These are phyloP conservation scores for Yamadazyma dushanensis DNA, from an alignment of 1,139 yeast species.

Conservation along the genomic window DNA sequence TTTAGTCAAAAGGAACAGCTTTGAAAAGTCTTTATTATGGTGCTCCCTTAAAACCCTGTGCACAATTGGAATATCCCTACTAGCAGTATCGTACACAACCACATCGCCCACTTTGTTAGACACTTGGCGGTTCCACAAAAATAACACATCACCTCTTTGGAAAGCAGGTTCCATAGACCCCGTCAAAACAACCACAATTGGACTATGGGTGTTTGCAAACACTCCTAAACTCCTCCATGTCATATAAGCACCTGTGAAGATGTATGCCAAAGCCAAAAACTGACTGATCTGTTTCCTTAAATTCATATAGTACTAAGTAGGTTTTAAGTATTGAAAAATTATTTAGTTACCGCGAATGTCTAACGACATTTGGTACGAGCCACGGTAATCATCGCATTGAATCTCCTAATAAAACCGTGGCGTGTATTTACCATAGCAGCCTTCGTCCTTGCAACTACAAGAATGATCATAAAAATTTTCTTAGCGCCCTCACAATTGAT, in stretches of 20 bases:
- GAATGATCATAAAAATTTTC: constrained; percentile 6
- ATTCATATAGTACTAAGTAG: constrained; percentile 29
- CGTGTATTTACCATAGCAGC: neutral
- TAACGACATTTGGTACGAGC: neutral
- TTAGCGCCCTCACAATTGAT: constrained; percentile 1
- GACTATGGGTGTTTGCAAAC: constrained; percentile 82
- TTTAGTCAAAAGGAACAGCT: constrained; percentile 82
- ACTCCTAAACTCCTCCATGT: constrained; percentile 85
- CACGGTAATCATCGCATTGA: neutral
- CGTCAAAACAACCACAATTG: constrained; percentile 92
- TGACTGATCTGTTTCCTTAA: constrained; percentile 52
- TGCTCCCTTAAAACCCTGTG: constrained; percentile 92
- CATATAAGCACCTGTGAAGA: constrained; percentile 86
- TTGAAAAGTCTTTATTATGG: constrained; percentile 37
- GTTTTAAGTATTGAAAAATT: neutral
- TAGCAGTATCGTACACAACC: constrained; percentile 88
- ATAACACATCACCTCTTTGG: constrained; percentile 93
- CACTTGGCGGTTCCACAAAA: constrained; percentile 82
- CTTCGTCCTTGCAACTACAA: constrained; percentile 4
- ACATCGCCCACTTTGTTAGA: constrained; percentile 84
- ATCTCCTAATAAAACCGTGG: neutral
- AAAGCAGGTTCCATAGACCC: constrained; percentile 99
- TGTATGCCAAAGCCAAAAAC: constrained; percentile 70
- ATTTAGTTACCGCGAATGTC: neutral
- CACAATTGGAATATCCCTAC: constrained; percentile 87